phyloP scores from a whole-genome alignment of 768 basidiomycete genomes.

The Clitopilus passeckerianus region DNA sequence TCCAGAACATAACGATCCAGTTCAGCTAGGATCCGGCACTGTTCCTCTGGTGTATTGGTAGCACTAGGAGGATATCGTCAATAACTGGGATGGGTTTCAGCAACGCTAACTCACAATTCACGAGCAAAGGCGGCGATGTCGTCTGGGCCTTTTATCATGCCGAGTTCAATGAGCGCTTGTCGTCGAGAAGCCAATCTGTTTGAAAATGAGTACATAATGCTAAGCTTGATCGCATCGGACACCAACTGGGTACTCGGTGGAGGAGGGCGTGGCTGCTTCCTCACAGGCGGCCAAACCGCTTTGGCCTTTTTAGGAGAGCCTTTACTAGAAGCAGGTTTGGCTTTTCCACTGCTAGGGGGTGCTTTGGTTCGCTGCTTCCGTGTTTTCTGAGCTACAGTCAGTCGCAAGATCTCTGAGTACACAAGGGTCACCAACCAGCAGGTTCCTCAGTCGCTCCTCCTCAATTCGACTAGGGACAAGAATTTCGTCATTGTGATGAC shows the following conservation, averaged over 20 bases:
- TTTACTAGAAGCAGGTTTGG: constrained; percentile 11
- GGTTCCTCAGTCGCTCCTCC: constrained; percentile 50
- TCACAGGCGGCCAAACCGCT: constrained; percentile 59
- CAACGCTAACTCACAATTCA: constrained; percentile 48
- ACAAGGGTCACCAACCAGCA: constrained; percentile 32
- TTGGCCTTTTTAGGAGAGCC: constrained; percentile 22
- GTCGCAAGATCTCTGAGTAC: background rate
- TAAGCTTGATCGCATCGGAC: no score
- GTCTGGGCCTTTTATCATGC: constrained; percentile 46
- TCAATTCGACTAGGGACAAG: constrained; percentile 66
- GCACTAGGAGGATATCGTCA: constrained; percentile 20
- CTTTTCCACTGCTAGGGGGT: constrained; percentile 13
- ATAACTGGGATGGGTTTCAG: constrained; percentile 4
- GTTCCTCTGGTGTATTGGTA: constrained; percentile 36
- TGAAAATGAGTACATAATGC: background rate
- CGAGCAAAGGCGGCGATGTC: constrained; percentile 57
- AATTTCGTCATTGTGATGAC: constrained; percentile 70
- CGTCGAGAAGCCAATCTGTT: constrained; percentile 50
- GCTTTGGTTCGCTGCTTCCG: background rate
- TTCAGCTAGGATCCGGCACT: constrained; percentile 32
- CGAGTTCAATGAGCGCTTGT: constrained; percentile 57
- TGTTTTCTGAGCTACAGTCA: background rate
- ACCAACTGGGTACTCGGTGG: constrained; percentile 42
- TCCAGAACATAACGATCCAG: constrained; percentile 30
- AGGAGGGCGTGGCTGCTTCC: constrained; percentile 47